Percentiles rank a stretch among this genome's conserved stretches.
Conservation (phyloP, 2,329 filamentous ascomycete species). For the Grosmannia serpens region DNA sequence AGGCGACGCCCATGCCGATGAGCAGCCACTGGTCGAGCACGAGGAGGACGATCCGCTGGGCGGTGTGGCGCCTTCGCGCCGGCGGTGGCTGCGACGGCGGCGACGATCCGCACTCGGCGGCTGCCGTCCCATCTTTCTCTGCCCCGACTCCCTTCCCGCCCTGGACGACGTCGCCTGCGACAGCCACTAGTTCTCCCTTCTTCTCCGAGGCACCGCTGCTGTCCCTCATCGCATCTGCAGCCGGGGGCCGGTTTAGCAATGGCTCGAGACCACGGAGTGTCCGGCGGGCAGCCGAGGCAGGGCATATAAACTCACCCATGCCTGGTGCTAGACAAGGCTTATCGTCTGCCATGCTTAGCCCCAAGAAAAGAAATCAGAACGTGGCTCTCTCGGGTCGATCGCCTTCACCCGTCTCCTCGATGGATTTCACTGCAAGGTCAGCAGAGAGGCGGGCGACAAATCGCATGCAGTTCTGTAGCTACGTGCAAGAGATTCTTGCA, state of each 20-base stretch:
- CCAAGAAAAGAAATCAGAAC: not conserved
- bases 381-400: not conserved
- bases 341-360: not conserved
- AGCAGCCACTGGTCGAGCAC: conserved; percentile 52
- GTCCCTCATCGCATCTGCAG: not conserved
- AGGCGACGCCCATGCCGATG: conserved; percentile 44
- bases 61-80: not conserved
- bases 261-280: not conserved
- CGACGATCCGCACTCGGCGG: not conserved
- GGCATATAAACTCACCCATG: not conserved
- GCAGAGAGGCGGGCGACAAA: not conserved
- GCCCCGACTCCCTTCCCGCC: not conserved
- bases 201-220: not conserved
- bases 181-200: not conserved
- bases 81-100: not conserved
- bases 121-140: not conserved
- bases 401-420: not conserved
- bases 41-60: conserved; percentile 14
- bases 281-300: not conserved
- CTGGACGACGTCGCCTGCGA: not conserved
- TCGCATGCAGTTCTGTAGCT: not conserved
- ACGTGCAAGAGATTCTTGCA: not conserved
- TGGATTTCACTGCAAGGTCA: not conserved
- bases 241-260: not conserved
- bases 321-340: not conserved